phyloP scores from a whole-genome alignment of 202 grass and related monocot species.

The Setaria italica region DNA sequence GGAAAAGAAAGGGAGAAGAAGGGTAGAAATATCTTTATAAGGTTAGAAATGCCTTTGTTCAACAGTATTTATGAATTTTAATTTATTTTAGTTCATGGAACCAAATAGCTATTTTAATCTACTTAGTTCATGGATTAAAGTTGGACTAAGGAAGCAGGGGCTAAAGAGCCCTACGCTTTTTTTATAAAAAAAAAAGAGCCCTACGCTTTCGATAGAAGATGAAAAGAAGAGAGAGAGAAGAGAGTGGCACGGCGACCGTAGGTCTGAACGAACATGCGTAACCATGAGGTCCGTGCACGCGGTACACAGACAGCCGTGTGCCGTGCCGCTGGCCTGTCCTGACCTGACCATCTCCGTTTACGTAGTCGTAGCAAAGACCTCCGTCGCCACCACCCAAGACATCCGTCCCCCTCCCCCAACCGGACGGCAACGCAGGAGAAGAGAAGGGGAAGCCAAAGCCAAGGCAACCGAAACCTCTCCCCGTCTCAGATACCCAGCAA shows the following conservation, averaged over 20 bases:
- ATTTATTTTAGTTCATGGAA: too few species aligned
- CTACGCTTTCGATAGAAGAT: background rate
- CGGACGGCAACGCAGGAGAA: background rate
- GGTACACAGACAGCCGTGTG: background rate
- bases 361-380: slow-evolving; percentile 25
- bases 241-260: background rate
- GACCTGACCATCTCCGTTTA: slow-evolving; percentile 39
- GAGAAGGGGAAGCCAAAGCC: too few species aligned
- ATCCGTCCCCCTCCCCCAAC: background rate
- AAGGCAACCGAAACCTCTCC: background rate
- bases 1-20: too few species aligned
- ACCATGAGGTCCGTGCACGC: slow-evolving; percentile 4
- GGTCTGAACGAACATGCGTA: background rate
- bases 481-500: background rate
- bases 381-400: background rate
- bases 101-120: too few species aligned
- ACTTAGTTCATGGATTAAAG: too few species aligned
- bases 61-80: too few species aligned
- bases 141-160: too few species aligned
- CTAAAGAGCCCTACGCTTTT: too few species aligned
- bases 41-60: too few species aligned
- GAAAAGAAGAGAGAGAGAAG: background rate
- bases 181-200: too few species aligned
- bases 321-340: background rate
- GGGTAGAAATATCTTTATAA: too few species aligned